A percentile compares a stretch with the other conserved stretches of the same genome.
Conservation (phyloP, 2,329 filamentous ascomycete species). For the Fusarium sp. region DNA sequence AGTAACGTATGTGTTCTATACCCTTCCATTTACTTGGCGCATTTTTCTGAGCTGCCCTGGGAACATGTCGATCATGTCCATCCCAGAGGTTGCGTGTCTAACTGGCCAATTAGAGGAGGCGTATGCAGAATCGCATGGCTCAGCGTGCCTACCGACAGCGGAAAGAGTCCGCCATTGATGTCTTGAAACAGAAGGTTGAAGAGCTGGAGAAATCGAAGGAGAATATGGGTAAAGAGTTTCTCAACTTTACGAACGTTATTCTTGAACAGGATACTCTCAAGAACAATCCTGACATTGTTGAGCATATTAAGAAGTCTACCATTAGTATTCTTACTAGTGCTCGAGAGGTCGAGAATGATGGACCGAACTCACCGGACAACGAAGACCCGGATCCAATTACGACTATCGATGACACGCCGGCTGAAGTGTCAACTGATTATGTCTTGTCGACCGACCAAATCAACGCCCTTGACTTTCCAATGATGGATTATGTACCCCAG, state of each 20-base stretch:
- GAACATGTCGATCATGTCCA: fast-evolving
- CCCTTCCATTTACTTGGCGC: not conserved
- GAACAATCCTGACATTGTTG: not conserved
- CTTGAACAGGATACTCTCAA: not conserved
- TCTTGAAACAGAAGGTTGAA: conserved; percentile 1
- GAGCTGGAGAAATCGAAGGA: not conserved
- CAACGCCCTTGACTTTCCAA: not conserved
- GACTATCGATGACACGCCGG: fast-evolving
- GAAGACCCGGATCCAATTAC: not conserved
- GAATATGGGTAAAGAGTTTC: not conserved
- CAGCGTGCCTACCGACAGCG: conserved; percentile 19
- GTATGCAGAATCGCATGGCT: conserved; percentile 18
- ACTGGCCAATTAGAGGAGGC: not conserved
- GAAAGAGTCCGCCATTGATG: conserved; percentile 14
- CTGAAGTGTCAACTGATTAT: not conserved
- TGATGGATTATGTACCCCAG: not conserved
- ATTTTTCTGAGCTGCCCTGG: not conserved
- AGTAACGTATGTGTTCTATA: not conserved
- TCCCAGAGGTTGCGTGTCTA: not conserved
- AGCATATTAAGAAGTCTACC: conserved; percentile 6
- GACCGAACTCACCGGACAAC: not conserved
- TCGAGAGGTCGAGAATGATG: not conserved
- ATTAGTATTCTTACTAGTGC: not conserved
- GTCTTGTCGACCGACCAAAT: fast-evolving
- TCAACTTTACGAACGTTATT: not conserved